Evolutionary conservation across 2,329 filamentous ascomycete genomes (phyloP).

Genomic region (Plectosphaerella plurivora): DNA sequence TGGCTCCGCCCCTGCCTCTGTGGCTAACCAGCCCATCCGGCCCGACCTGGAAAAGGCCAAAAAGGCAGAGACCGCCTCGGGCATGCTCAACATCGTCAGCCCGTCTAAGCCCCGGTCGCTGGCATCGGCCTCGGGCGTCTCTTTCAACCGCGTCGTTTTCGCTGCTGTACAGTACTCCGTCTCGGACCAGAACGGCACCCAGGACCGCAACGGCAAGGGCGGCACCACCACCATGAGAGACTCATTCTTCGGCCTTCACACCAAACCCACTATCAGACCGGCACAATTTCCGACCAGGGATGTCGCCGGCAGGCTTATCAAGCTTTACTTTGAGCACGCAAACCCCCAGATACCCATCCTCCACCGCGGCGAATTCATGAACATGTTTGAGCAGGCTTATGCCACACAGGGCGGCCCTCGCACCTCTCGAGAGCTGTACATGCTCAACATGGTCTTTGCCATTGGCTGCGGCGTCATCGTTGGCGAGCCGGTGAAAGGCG

Average conservation of each 20-base stretch:
- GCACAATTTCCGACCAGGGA: conserved; percentile 78
- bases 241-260: conserved; percentile 95
- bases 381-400: conserved; percentile 81
- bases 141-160: conserved; percentile 90
- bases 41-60: conserved; percentile 21
- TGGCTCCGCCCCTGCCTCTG: conserved; percentile 30
- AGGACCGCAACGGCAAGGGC: conserved; percentile 34
- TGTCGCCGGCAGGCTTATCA: conserved; percentile 67
- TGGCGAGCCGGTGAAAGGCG: conserved; percentile 52
- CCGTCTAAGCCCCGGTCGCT: conserved; percentile 76
- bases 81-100: conserved; percentile 74
- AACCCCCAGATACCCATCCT: conserved; percentile 95
- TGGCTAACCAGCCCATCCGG: conserved; percentile 1
- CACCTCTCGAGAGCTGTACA: conserved; percentile 79
- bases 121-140: conserved; percentile 84
- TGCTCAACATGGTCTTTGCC: conserved; percentile 95
- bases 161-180: conserved; percentile 79
- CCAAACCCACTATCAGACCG: conserved; percentile 79
- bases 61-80: conserved; percentile 25
- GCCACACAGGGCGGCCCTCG: conserved; percentile 60
- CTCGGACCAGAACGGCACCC: conserved; percentile 56
- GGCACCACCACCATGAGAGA: conserved; percentile 80
- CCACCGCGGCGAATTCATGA: conserved; percentile 84
- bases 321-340: conserved; percentile 90
- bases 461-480: conserved; percentile 93